Evolutionary conservation across 140 eudicot genomes (phyloP), one percentile per base, ranked within the genome.

Genomic region (Ambrosia hybrid): DNA sequence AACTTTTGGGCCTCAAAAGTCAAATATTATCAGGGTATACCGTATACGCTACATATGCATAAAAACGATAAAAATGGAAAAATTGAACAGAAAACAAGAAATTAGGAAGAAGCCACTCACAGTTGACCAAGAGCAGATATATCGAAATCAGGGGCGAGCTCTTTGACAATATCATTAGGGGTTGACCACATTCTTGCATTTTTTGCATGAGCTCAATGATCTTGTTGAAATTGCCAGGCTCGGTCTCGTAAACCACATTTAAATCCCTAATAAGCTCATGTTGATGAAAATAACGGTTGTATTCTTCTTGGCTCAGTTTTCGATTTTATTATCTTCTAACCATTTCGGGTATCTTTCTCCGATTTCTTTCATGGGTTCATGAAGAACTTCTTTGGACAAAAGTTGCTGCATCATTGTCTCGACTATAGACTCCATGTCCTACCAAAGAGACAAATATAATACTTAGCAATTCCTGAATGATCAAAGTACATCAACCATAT

Each of bases 331-430:
- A 37, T 88, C 97, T 75, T 90, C 90, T 82, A 94, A 80, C 97
- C 99, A 94, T 78, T 82, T 80, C 33, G 99, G 99, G 61, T 94
- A 94, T 75, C 96, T 87, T 71, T 90, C 96, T 58, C 95, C 97
- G 13, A 94, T 94, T 82, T 94, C 99, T 85, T 83, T 94, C 97
- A 94, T 94, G 57, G 99, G 99, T 73, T 94, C 99, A 49, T 90
- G 80, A 70, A 94, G 97, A 65, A 94, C 87, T 64, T 94, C 99
- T 69, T 90, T 94, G 30, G 99, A 94, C 64, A 94, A 76, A 30
- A 94, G 99, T 74, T 94, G 99, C 14, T 94, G 97, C 99, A 94
- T 94, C 96, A 94, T 90, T 38, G 95, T 90, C 84, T 94, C 97
- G 41, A 94, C 91, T 33, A 94, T 78, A 43, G 99, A 90, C 83